Evolutionary conservation across 768 basidiomycete genomes (phyloP), one percentile per base, ranked within the genome.

Genomic region (Tephrocybe sp.): DNA sequence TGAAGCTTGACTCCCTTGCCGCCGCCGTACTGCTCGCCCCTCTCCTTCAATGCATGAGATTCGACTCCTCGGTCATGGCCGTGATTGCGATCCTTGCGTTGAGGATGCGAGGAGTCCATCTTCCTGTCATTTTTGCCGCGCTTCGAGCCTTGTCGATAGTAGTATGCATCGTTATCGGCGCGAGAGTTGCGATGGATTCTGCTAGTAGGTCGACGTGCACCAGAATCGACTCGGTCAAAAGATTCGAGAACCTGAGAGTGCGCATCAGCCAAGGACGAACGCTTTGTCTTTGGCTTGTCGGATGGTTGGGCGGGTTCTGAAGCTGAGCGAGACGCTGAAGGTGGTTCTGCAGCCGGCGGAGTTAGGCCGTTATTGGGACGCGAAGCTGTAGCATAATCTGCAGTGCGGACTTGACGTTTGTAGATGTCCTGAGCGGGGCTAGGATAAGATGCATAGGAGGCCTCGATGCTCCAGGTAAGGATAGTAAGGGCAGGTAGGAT

Each of bases 301-400:
- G 20, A 22, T 19, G 11, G 22, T 23, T 19, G 20, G 19, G 40
- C 40, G 20, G 10, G 40, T 23, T 8, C 11, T 12, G 40, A 41
- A 11, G 20, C 10, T 8, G 20, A 13, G 20, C 10, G 23, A 12
- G 40, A 17, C 38, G 17, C 40, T 41, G 12, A 23, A 41, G 17
- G 19, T 12, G 40, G 20, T 22, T 41, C 22, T 41, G 26, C 26
- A 26, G 26, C 26, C 3, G 26, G 26, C 26, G 26, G 26, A 7
- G 26, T 41, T 23, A 7, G 10, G 20, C 5, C 4, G 19, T 11
- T 2, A 23, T 22, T 23, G 19, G 40, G 20, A 22, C 10, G 40
- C 11, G n/a, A 19, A 23, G 40, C 10, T 41, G 45, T 48, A 3
- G 48, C n/a, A 35, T 54, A 60, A 48, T 60, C 58, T 36, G 58